Evolutionary conservation across 2,329 filamentous ascomycete species (phyloP).

Genomic region (Aureobasidium sp.): DNA sequence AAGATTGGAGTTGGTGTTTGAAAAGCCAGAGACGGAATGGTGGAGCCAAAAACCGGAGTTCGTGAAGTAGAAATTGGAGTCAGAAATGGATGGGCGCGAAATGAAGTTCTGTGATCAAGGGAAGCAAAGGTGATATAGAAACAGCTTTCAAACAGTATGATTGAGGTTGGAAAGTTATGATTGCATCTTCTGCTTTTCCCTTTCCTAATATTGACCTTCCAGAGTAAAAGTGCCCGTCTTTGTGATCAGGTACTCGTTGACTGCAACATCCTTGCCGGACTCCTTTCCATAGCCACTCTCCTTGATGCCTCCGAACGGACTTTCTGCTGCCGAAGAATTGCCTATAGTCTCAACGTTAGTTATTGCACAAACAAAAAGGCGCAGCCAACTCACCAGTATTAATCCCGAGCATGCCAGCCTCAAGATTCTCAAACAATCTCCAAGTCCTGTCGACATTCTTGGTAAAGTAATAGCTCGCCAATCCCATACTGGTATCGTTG

Average conservation of each 20-base stretch:
- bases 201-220: conserved; percentile 45
- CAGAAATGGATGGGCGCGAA: too few relatives aligned
- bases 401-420: conserved; percentile 64
- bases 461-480: conserved; percentile 62
- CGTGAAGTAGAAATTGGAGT: too few relatives aligned
- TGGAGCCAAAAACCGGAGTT: too few relatives aligned
- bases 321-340: conserved; percentile 59
- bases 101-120: too few relatives aligned
- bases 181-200: too few relatives aligned
- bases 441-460: conserved; percentile 60
- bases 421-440: conserved; percentile 59
- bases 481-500: conserved; percentile 57
- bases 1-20: too few relatives aligned
- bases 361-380: conserved; percentile 7
- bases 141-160: not conserved
- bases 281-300: conserved; percentile 63
- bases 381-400: conserved; percentile 43
- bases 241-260: conserved; percentile 50
- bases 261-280: conserved; percentile 58
- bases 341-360: conserved; percentile 30
- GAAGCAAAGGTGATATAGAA: too few relatives aligned
- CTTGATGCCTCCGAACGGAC: conserved; percentile 62
- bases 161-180: not conserved
- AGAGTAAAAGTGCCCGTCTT: conserved; percentile 61
- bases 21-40: too few relatives aligned